Evolutionary conservation across 2,329 filamentous ascomycete genomes (phyloP), one percentile per base, ranked within the genome.

Genomic region (Microdochium bolleyi): DNA sequence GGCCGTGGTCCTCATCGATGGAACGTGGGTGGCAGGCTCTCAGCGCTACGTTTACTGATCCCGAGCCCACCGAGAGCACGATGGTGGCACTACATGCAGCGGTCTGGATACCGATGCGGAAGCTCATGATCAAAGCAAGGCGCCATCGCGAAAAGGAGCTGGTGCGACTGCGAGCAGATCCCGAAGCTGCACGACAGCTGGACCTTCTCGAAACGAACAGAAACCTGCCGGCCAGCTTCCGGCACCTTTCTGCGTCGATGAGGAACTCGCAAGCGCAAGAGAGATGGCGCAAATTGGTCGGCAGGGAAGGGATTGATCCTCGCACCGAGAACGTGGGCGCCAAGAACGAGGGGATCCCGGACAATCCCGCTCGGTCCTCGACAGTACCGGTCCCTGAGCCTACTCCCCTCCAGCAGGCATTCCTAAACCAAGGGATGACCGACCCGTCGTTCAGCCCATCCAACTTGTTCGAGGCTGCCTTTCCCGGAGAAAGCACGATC

Each of bases 61-160:
- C 63, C 16, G 65, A 76, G 46, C 68, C 70, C 0, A 57, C 70
- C 1, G 74, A 80, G 41, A 61, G 75, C 27, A 67, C 74, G 27
- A 73, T 70, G 57, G 72, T 73, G 51, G 65, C 70, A 2, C 71
- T 73, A 53, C 72, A 78, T 41, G 67, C 72, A 10, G 73, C 74
- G 1, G 73, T 82, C 2, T 79, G 79, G 67, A 60, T 80, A 46
- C 79, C 80, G 0, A 65, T 84, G 49, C 73, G 74, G 49, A 80
- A 76, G 56, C 69, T 84, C 1, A 79, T 79, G 59, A 59, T 73
- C 51, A 77, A 77, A 56, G 78, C 79, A 0, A 72, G 70, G 41
- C 73, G 70, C 54, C 76, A 82, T 55, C 73, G 80, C 4, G 73
- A 74, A 8, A 65, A 70, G 0, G 79, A 83, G 60, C 66, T 83